These are phyloP conservation scores for Clitopilus hobsonii DNA, from an alignment of 768 basidiomycete species.

Conservation along the genomic window DNA sequence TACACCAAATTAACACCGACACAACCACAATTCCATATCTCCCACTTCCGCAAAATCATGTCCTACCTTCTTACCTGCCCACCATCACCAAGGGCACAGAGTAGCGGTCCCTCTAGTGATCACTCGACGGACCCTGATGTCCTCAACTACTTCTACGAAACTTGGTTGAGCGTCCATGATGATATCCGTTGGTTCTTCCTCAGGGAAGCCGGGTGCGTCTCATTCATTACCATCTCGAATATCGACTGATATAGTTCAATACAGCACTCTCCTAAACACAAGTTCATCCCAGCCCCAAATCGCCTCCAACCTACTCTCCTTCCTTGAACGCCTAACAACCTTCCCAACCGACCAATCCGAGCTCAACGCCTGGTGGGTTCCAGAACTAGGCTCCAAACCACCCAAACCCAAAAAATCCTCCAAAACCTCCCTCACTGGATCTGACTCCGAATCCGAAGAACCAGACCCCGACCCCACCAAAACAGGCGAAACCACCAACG, in stretches of 20 bases:
- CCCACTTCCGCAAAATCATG: slow-evolving; percentile 64
- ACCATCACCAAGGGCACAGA: slow-evolving; percentile 29
- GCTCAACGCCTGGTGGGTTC: slow-evolving; percentile 76
- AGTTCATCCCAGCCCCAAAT: slow-evolving; percentile 30
- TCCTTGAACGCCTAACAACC: slow-evolving; percentile 63
- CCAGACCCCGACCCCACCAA: slow-evolving; percentile 20
- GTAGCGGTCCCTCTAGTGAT: slow-evolving; percentile 16
- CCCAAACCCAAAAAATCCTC: slow-evolving; percentile 38
- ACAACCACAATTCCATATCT: slow-evolving; percentile 63
- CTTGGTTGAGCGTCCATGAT: slow-evolving; percentile 74
- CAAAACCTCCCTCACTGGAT: slow-evolving; percentile 29
- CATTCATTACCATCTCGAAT: background rate
- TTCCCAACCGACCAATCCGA: slow-evolving; percentile 71
- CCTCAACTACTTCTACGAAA: slow-evolving; percentile 56
- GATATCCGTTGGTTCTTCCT: slow-evolving; percentile 91
- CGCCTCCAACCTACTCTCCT: slow-evolving; percentile 46
- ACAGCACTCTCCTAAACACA: slow-evolving; percentile 26
- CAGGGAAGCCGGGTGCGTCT: slow-evolving; percentile 64
- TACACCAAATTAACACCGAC: slow-evolving; percentile 38
- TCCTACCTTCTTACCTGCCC: slow-evolving; percentile 60
- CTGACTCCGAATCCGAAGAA: slow-evolving; percentile 27
- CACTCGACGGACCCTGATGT: slow-evolving; percentile 53
- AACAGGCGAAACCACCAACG: slow-evolving; percentile 23
- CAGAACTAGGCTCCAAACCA: slow-evolving; percentile 58
- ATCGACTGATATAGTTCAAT: slow-evolving; percentile 3